Base-by-base conservation (phyloP, 2,329 filamentous ascomycete genomes). In the Trichoderma citrinoviride region DNA sequence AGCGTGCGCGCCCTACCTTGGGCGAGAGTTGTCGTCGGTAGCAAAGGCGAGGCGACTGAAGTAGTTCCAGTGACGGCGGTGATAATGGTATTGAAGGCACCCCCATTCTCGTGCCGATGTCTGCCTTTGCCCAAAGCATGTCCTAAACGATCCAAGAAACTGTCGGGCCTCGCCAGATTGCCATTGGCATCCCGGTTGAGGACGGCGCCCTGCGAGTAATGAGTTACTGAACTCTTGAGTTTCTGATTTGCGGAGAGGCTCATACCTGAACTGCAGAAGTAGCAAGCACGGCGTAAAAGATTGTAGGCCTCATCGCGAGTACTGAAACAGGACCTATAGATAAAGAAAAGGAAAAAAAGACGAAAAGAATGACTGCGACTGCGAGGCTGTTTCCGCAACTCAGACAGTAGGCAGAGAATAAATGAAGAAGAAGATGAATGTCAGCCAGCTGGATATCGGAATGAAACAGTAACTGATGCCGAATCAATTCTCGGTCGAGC, bases 1-100 rank as follows among this genome's bases (percentile, higher is more conserved):
- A 15, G 33, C 21, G 21, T 50, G 6, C 2, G 40, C 25, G 15
- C 3, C 19, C 53, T 17, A 66, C 64, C 44, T n/a, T 29, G 37
- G 14, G 37, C 44, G 33, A 72, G 66, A n/a, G 73, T 76, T 7
- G 74, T 76, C n/a, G 60, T 73, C 17, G 74, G 73, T 50, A 73
- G 65, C 2, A 65, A 64, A 29, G 70, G 71, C 29, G 67, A 46
- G 6, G 69, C 58, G 37, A 76, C 72, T 21, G 74, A 71, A 41
- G 58, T 61, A 53, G 52, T 43, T 33, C 52, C 61, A 15, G 52
- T 49, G 40, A 54, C n/a, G 15, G 50, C 56, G 41, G 52, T 52
- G 17, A 53, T 56, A 10, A 66, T 57, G 19, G 40, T 62, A 21
- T 29, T 56, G 23, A 49, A n/a, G 46, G 23, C 61, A 14, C 37